phyloP scores from a whole-genome alignment of 345 rosid genomes.

The Salix koriyanagi region DNA sequence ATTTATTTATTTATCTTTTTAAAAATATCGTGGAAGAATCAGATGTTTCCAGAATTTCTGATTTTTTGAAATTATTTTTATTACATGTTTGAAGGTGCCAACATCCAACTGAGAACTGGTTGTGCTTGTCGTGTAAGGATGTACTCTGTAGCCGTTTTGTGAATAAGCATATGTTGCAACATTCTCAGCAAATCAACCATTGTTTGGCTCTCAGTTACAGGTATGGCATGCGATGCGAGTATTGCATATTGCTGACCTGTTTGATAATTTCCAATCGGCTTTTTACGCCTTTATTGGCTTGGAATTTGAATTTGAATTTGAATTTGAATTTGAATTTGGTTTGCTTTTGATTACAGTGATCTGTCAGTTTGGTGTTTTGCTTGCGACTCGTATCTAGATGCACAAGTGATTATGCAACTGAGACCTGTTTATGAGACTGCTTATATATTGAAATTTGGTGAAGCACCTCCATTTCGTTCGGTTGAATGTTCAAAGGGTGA shows the following conservation, averaged over 20 bases:
- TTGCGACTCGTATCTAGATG: conserved; percentile 79
- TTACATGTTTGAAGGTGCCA: conserved; percentile 50
- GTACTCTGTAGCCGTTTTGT: conserved; percentile 89
- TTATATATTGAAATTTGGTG: conserved; percentile 75
- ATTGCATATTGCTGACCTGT: not conserved
- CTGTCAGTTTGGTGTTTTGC: conserved; percentile 83
- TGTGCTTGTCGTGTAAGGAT: conserved; percentile 77
- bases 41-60: not conserved
- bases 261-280: not conserved
- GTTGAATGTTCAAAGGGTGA: conserved; percentile 9
- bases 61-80: not conserved
- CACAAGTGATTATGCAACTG: conserved; percentile 57
- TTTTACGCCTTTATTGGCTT: not conserved
- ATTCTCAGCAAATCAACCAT: conserved; percentile 56
- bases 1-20: not conserved
- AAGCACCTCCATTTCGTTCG: conserved; percentile 56
- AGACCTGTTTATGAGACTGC: conserved; percentile 62
- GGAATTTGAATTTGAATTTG: not conserved
- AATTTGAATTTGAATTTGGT: not conserved
- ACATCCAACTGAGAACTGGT: conserved; percentile 79
- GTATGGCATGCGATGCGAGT: conserved; percentile 20
- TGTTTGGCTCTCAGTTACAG: conserved; percentile 77
- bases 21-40: not conserved
- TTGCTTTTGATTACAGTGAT: conserved; percentile 45
- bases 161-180: conserved; percentile 83